Conservation (phyloP, 2,329 filamentous ascomycete species). For the Epicoccum nigrum region DNA sequence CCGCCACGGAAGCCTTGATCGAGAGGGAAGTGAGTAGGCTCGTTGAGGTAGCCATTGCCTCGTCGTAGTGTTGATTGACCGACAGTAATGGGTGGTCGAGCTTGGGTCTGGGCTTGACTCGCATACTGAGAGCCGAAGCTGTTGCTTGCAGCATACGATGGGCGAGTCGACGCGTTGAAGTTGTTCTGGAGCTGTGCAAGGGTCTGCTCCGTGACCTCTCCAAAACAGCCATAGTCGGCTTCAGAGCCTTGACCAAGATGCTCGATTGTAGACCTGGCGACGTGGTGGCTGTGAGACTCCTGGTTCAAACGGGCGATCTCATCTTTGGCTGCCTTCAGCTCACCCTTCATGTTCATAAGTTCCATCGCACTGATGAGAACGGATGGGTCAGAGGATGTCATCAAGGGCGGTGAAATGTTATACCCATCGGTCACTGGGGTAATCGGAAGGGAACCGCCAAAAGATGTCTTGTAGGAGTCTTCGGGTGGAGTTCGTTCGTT, state of each 20-base stretch:
- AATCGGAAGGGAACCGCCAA: constrained; percentile 66
- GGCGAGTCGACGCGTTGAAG: constrained; percentile 55
- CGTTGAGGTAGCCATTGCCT: constrained; percentile 43
- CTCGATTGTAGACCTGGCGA: constrained; percentile 64
- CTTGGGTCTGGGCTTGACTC: constrained; percentile 23
- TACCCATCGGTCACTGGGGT: constrained; percentile 66
- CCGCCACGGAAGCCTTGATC: constrained; percentile 41
- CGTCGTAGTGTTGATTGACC: constrained; percentile 36
- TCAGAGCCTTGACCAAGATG: constrained; percentile 61
- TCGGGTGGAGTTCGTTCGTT: constrained; percentile 58
- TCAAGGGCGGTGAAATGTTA: constrained; percentile 38
- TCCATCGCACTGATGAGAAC: constrained; percentile 59
- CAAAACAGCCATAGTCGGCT: constrained; percentile 53
- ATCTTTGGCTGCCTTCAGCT: constrained; percentile 73
- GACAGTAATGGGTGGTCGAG: constrained; percentile 27
- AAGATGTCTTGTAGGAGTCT: constrained; percentile 63
- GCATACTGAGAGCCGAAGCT: constrained; percentile 30
- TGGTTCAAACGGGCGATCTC: constrained; percentile 74
- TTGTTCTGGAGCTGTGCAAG: constrained; percentile 57
- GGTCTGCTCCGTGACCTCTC: constrained; percentile 58
- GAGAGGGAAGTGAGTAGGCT: constrained; percentile 47
- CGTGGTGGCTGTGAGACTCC: constrained; percentile 70
- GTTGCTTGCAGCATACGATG: constrained; percentile 31
- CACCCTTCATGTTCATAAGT: constrained; percentile 70
- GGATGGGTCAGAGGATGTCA: constrained; percentile 29